Evolutionary conservation across 2,329 filamentous ascomycete genomes (phyloP).

Genomic region (Alternaria sp.): DNA sequence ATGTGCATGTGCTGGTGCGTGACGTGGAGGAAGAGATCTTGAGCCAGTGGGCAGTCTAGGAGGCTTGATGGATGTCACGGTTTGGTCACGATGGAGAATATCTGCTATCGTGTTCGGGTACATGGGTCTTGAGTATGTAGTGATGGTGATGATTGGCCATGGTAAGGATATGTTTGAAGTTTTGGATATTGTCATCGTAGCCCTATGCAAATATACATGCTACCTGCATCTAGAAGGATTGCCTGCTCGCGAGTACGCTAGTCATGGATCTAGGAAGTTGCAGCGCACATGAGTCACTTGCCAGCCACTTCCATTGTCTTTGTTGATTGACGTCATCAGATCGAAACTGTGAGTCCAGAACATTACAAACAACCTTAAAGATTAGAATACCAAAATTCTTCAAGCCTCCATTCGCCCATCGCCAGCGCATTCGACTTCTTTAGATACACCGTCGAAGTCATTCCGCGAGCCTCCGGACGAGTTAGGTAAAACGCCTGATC

Average conservation of each 20-base stretch:
- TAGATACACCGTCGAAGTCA: not conserved
- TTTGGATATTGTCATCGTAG: not conserved
- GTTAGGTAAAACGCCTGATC: slow-evolving; percentile 2
- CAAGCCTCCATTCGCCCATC: not conserved
- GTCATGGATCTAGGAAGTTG: not conserved
- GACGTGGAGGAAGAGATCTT: slow-evolving; percentile 68
- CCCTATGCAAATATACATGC: not conserved
- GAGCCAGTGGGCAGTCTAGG: slow-evolving; percentile 21
- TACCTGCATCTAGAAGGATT: not conserved
- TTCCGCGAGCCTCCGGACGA: not conserved
- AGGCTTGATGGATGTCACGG: not conserved
- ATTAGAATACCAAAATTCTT: not conserved
- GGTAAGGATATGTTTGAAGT: not conserved
- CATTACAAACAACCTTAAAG: not conserved
- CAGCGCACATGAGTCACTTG: not conserved
- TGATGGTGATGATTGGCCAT: not conserved
- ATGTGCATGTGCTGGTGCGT: slow-evolving; percentile 78
- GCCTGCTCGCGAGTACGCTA: not conserved
- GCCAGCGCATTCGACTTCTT: not conserved
- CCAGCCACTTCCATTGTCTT: not conserved
- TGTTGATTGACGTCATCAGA: not conserved
- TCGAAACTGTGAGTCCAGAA: not conserved
- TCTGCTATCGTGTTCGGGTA: not conserved
- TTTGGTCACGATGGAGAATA: not conserved
- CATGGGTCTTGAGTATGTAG: not conserved